Evolutionary conservation across 306 rosid species (phyloP).

Genomic region (Casuarina glauca): DNA sequence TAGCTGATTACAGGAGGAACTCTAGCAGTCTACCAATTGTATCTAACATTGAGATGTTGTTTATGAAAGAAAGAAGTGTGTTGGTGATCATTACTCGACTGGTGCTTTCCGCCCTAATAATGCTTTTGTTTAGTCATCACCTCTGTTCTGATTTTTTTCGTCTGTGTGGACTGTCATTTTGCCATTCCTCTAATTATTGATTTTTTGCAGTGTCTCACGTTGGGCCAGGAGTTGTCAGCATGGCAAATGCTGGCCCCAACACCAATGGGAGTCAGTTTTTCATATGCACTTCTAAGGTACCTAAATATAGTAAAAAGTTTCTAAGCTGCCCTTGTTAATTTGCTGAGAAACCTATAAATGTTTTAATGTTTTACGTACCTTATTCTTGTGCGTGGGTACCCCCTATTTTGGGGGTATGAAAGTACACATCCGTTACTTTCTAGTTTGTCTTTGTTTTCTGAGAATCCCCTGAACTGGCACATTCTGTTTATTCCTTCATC

Average conservation of each 20-base stretch:
- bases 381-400: not conserved
- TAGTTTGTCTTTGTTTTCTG: not conserved
- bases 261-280: constrained; percentile 98
- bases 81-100: not conserved
- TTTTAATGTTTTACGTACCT: not conserved
- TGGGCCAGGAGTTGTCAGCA: constrained; percentile 91
- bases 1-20: not conserved
- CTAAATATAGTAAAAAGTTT: not conserved
- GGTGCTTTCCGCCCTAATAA: not conserved
- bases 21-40: not conserved
- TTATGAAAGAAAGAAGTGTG: not conserved
- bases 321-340: not conserved
- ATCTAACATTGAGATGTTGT: not conserved
- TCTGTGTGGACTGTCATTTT: not conserved
- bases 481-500: not conserved
- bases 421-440: not conserved
- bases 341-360: not conserved
- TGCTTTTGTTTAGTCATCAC: not conserved
- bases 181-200: constrained; percentile 22
- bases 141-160: not conserved
- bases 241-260: constrained; percentile 99
- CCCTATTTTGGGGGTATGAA: not conserved
- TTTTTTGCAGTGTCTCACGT: constrained; percentile 64
- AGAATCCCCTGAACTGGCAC: not conserved
- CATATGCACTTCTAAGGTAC: constrained; percentile 93